Base-by-base conservation (phyloP, 2,329 filamentous ascomycete genomes). In the Grosmannia clavigera region DNA sequence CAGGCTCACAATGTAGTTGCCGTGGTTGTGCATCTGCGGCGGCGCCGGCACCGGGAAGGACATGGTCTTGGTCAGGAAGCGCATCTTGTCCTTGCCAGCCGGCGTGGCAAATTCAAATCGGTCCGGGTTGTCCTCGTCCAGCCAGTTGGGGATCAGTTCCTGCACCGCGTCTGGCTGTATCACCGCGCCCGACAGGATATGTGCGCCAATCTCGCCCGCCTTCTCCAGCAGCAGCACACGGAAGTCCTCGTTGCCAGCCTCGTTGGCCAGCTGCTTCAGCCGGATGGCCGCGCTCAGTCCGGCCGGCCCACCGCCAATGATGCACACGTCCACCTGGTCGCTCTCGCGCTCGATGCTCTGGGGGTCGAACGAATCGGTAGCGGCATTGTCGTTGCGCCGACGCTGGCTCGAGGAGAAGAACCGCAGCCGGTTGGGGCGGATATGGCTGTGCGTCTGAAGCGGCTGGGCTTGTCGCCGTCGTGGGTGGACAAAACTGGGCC, bases 21-120 rank as follows among this genome's bases (percentile, higher is more conserved):
- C 94, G 68, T 95, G 83, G 72, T 99, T 99, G 77, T 92, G 84
- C 94, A 99, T 99, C 76, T 97, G 94, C 38, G 94, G 94, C 53
- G 94, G 94, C 14, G 86, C 84, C 1, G 92, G 94, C 58, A 97
- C 78, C 6, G 90, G 90, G 61, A 95, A 83, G 0, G 91, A 78
- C 63, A 78, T 78, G 59, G 79, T 87, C 76, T 92, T 88, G 55
- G 92, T 97, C 63, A 99, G 80, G 74, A 96, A 96, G 66, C 90
- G 86, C 92, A 99, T 96, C 74, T 85, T 86, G 69, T 99, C 94
- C 57, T 77, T 77, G 64, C 83, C 87, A 5, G 91, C 92, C 25
- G 91, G 86, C 1, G 94, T 99, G 61, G 87, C 89, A 73, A 90
- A 80, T 73, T 91, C 84, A 76, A 97, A 99, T 64, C 90, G 85